phyloP scores from a whole-genome alignment of 805 yeast species.

The Kregervanrija delftensis region DNA sequence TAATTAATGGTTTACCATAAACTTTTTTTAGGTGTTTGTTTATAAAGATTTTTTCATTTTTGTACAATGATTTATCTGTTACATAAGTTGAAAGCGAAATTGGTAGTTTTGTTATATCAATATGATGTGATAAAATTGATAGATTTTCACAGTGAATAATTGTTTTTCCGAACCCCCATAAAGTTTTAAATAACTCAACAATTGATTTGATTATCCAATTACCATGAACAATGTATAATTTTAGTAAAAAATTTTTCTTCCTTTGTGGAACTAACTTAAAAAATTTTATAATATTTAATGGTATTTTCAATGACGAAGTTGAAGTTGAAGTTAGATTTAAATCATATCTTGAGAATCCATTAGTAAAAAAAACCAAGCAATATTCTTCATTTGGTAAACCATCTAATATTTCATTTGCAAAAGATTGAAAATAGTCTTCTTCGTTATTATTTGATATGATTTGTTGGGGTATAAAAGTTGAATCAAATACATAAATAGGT shows the following conservation, averaged over 20 bases:
- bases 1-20: conserved; percentile 26
- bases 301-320: conserved; percentile 16
- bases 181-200: conserved; percentile 62
- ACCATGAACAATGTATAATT: conserved; percentile 79
- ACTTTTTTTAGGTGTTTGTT: conserved; percentile 34
- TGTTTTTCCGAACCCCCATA: conserved; percentile 24
- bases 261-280: conserved; percentile 50
- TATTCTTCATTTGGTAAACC: conserved; percentile 58
- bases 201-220: conserved; percentile 82
- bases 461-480: conserved; percentile 68
- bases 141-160: conserved; percentile 31
- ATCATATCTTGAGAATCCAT: conserved; percentile 57
- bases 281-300: conserved; percentile 33
- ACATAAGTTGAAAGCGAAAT: conserved; percentile 71
- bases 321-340: conserved; percentile 16
- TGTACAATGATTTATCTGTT: conserved; percentile 44
- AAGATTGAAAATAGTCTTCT: conserved; percentile 35
- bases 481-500: conserved; percentile 78
- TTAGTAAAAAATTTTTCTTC: conserved; percentile 46
- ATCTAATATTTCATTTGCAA: conserved; percentile 50
- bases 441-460: conserved; percentile 25
- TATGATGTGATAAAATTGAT: conserved; percentile 33
- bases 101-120: conserved; percentile 73
- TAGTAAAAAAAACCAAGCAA: conserved; percentile 68
- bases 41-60: conserved; percentile 43